phyloP scores from a whole-genome alignment of 176 grass and related monocot genomes.

The Calamus simplicifolius region DNA sequence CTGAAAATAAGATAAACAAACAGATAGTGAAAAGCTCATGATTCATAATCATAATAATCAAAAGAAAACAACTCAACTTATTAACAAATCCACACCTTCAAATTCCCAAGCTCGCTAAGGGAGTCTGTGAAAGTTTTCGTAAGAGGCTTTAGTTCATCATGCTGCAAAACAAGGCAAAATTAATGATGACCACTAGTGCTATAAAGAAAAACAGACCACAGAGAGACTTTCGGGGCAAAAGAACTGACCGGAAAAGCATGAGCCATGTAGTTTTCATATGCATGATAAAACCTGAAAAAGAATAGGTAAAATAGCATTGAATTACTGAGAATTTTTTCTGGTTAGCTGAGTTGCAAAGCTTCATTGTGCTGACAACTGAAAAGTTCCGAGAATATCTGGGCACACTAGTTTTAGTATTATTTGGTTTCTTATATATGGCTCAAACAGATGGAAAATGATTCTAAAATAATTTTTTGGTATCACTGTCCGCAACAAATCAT shows the following conservation, averaged over 20 bases:
- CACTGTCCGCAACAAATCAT: too few species aligned
- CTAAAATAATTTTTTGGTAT: too few species aligned
- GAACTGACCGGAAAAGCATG: slow-evolving; percentile 83
- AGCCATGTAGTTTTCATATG: slow-evolving; percentile 96
- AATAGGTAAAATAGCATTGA: slow-evolving; percentile 18
- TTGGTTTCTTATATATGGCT: too few species aligned
- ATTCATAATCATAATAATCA: slow-evolving; percentile 5
- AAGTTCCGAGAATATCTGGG: too few species aligned
- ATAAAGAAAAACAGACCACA: slow-evolving; percentile 8
- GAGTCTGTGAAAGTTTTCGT: slow-evolving; percentile 82
- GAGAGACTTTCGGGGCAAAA: slow-evolving; percentile 6
- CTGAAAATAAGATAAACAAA: slow-evolving; percentile 44
- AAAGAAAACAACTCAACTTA: slow-evolving; percentile 33
- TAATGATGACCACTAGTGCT: slow-evolving; percentile 24
- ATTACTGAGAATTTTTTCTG: too few species aligned
- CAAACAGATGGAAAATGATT: too few species aligned
- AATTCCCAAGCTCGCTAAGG: slow-evolving; percentile 91
- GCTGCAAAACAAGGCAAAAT: slow-evolving; percentile 39
- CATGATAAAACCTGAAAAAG: slow-evolving; percentile 95
- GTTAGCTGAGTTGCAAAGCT: too few species aligned
- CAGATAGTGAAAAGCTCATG: background rate
- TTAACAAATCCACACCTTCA: slow-evolving; percentile 73
- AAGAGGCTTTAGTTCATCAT: slow-evolving; percentile 94
- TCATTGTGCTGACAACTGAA: too few species aligned
- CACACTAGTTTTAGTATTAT: too few species aligned